These are phyloP conservation scores for Thinopyrum elongatum DNA, from an alignment of 176 grass and related monocot species.

Conservation along the genomic window DNA sequence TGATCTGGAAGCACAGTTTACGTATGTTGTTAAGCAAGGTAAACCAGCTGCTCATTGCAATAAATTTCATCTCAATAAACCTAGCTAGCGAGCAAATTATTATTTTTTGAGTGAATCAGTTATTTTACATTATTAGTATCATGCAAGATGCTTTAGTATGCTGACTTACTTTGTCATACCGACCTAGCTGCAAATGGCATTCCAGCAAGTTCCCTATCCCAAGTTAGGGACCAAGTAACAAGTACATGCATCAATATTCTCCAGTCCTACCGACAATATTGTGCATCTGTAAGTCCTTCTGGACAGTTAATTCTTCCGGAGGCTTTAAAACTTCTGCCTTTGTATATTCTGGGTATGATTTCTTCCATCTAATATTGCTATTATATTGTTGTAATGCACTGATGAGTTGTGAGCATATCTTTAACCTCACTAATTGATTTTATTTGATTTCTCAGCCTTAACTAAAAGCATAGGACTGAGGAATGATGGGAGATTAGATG, in stretches of 20 bases:
- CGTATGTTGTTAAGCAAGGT: slow-evolving; percentile 85
- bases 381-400: background rate
- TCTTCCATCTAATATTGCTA: slow-evolving; percentile 1
- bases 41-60: slow-evolving; percentile 9
- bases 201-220: slow-evolving; percentile 46
- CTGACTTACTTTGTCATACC: slow-evolving; percentile 27
- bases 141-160: background rate
- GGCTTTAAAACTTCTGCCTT: slow-evolving; percentile 78
- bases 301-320: slow-evolving; percentile 92
- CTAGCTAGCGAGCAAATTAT: background rate
- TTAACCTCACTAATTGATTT: background rate
- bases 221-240: slow-evolving; percentile 67
- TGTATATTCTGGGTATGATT: slow-evolving; percentile 71
- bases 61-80: slow-evolving; percentile 13
- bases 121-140: background rate
- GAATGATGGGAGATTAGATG: slow-evolving; percentile 81
- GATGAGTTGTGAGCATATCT: background rate
- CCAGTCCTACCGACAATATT: slow-evolving; percentile 76
- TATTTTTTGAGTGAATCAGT: background rate
- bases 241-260: slow-evolving; percentile 81
- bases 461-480: slow-evolving; percentile 68
- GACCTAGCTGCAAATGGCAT: slow-evolving; percentile 59
- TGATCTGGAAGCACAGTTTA: slow-evolving; percentile 80
- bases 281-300: slow-evolving; percentile 72
- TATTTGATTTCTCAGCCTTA: slow-evolving; percentile 46